Conservation (phyloP, 2,329 filamentous ascomycete species). For the Botrytis byssoidea region DNA sequence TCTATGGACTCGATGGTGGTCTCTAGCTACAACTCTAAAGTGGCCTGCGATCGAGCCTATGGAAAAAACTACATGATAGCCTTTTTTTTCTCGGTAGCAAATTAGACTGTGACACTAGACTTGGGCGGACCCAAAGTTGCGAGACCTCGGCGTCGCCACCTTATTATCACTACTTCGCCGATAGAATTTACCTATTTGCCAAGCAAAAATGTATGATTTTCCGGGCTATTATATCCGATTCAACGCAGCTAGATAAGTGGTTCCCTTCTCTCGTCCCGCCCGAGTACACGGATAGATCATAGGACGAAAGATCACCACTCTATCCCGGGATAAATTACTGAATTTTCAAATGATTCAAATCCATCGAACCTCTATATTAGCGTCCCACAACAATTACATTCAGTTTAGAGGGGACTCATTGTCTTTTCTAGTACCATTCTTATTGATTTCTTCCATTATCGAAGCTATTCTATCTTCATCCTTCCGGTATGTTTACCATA, state of each 20-base stretch:
- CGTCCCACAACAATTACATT: neutral
- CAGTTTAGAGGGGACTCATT: neutral
- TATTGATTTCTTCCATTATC: neutral
- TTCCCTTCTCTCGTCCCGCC: fast-evolving
- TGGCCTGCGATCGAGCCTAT: neutral
- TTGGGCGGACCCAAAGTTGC: neutral
- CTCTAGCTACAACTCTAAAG: neutral
- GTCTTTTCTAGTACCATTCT: neutral
- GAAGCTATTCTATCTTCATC: neutral
- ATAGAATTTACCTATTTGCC: neutral
- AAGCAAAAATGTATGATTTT: neutral
- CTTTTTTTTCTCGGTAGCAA: neutral
- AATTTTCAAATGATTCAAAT: neutral
- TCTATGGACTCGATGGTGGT: neutral
- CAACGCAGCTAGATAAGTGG: neutral
- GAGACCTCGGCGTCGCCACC: neutral
- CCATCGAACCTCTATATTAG: neutral
- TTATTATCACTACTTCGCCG: neutral
- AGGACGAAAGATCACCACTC: neutral
- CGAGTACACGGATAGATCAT: fast-evolving
- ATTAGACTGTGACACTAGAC: neutral
- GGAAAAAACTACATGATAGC: neutral
- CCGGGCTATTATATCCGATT: neutral
- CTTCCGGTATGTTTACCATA: too few species aligned
- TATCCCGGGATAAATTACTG: neutral